A percentile compares a stretch with the other conserved stretches of the same genome.
These are phyloP conservation scores for Verticillium longisporum DNA, from an alignment of 2,329 filamentous ascomycete species.

Conservation along the genomic window DNA sequence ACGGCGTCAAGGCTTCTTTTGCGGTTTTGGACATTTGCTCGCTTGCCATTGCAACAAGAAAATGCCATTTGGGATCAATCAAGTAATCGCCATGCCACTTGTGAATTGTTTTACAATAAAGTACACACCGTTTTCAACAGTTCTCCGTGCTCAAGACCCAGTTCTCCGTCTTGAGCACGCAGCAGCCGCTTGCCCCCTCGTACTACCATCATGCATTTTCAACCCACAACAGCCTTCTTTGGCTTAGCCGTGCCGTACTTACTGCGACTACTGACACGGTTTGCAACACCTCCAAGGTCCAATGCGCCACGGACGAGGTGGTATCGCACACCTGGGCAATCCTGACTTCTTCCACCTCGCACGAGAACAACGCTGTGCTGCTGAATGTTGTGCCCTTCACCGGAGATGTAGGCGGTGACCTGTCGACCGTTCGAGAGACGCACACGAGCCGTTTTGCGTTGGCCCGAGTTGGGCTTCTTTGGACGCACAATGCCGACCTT, in stretches of 20 bases:
- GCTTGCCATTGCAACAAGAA: constrained; percentile 2
- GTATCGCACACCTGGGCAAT: constrained; percentile 98
- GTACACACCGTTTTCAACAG: background rate
- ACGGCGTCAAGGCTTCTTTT: constrained; percentile 11
- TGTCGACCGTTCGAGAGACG: constrained; percentile 80
- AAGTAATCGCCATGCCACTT: constrained; percentile 2
- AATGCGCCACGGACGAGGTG: constrained; percentile 85
- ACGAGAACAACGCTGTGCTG: constrained; percentile 97
- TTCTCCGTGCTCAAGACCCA: too few species aligned
- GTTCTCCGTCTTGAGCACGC: too few species aligned
- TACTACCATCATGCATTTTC: background rate
- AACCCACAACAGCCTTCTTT: constrained; percentile 64
- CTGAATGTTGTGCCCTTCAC: constrained; percentile 97
- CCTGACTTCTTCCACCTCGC: constrained; percentile 85
- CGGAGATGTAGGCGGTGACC: constrained; percentile 90
- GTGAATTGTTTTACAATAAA: constrained; percentile 4
- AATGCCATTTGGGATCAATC: constrained; percentile 2
- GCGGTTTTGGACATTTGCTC: background rate
- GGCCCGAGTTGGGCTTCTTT: constrained; percentile 98
- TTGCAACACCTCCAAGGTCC: constrained; percentile 90
- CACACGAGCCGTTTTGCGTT: constrained; percentile 91
- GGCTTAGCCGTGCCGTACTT: constrained; percentile 99
- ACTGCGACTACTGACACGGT: constrained; percentile 74
- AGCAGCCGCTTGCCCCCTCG: too few species aligned
- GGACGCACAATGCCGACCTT: constrained; percentile 91